Evolutionary conservation across 176 grass and related monocot species (phyloP), one percentile per base, ranked within the genome.

Genomic region (Themeda triandra): DNA sequence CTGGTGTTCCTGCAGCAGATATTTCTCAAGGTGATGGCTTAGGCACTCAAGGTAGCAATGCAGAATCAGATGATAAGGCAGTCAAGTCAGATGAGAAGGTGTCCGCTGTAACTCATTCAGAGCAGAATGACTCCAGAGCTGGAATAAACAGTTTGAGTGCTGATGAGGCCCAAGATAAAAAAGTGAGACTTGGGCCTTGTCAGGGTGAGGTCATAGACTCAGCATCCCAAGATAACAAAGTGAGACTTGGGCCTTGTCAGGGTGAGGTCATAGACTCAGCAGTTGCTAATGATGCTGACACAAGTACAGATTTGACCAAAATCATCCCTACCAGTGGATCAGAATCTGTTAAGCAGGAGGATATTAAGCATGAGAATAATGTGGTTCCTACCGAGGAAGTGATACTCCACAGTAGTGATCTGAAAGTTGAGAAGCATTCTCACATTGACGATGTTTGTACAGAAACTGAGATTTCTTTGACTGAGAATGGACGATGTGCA

Each of bases 131-230:
- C 1, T 80, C 84, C 69, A 53, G 5, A 68, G 46, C 9, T 63
- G 49, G 68, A 83, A 72, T 48, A 69, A 72, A 18, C 8, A 29
- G 23, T 31, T 56, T 77, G 29, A 37, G 18, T 51, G 39, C 63
- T 59, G 75, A 76, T 86, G 83, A 51, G 18, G 67, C 59, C 37
- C 73, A 79, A 56, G 68, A 40, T 80, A 79, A 83, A 66, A 77
- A 53, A 23, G 78, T 44, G 64, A 24, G 23, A 11, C 62, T 29
- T 80, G 33, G 30, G n/a, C n/a, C 28, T 67, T 73, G 59, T 78
- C 86, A 66, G 73, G 79, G 83, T 85, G 93, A 77, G 89, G 93
- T 82, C 66, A 69, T 72, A 48, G 86, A 88, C 39, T 80, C 41
- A 32, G 32, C 80, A 39, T n/a, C 59, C 37, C 73, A 79, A 56